These are phyloP conservation scores for Periglandula ipomoeae DNA, from an alignment of 2,329 filamentous ascomycete genomes.

Conservation along the genomic window DNA sequence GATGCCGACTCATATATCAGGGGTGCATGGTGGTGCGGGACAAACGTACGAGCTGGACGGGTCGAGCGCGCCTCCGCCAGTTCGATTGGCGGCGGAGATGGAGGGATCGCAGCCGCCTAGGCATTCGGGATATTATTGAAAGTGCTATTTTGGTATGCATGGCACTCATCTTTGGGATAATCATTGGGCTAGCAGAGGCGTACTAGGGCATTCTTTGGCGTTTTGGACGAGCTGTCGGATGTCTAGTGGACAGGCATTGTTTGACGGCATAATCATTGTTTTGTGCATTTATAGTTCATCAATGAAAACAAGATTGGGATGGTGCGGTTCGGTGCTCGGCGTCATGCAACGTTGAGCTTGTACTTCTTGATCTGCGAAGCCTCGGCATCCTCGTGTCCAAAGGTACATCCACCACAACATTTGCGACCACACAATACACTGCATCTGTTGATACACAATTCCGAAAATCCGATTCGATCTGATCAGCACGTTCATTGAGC, in stretches of 20 bases:
- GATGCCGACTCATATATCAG: not conserved
- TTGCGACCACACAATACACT: too few species aligned
- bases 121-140: not conserved
- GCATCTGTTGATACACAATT: too few species aligned
- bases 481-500: too few species aligned
- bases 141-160: not conserved
- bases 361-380: too few species aligned
- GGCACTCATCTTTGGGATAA: not conserved
- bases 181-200: not conserved
- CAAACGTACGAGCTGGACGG: constrained; percentile 13
- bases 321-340: not conserved
- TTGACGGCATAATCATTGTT: too few species aligned
- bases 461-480: too few species aligned
- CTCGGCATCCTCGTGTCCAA: not conserved
- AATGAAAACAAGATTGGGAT: not conserved
- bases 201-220: not conserved
- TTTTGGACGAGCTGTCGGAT: too few species aligned
- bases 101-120: constrained; percentile 6
- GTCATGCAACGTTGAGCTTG: too few species aligned
- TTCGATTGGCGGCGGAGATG: constrained; percentile 7
- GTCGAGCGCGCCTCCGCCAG: not conserved
- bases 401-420: too few species aligned
- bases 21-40: not conserved
- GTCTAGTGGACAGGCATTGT: too few species aligned
- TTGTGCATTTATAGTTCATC: too few species aligned